Percentiles rank a stretch among this genome's conserved stretches.
These are phyloP conservation scores for Scytalidium lignicola DNA, from an alignment of 2,329 filamentous ascomycete species.

Conservation along the genomic window DNA sequence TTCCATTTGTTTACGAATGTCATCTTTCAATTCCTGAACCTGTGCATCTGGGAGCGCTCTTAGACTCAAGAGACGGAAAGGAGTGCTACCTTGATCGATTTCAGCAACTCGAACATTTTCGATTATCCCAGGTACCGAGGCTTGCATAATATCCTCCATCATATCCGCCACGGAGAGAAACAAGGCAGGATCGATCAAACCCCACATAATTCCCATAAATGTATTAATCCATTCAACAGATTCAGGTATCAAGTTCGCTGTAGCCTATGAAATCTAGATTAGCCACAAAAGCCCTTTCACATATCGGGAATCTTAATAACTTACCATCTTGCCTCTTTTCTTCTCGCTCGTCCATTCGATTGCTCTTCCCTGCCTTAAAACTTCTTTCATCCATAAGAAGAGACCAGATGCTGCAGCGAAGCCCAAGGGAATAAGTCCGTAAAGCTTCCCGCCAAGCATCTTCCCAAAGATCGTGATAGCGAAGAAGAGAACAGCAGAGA, in stretches of 20 bases:
- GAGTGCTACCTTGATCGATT: slow-evolving; percentile 89
- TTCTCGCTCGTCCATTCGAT: slow-evolving; percentile 87
- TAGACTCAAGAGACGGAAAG: slow-evolving; percentile 80
- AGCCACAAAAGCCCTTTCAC: not conserved
- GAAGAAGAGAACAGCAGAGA: slow-evolving; percentile 67
- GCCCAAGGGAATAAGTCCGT: slow-evolving; percentile 70
- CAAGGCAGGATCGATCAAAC: slow-evolving; percentile 91
- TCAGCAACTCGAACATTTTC: slow-evolving; percentile 94
- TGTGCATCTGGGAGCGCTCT: slow-evolving; percentile 79
- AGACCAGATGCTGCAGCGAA: slow-evolving; percentile 70
- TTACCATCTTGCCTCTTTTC: slow-evolving; percentile 70
- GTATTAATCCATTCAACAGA: slow-evolving; percentile 97
- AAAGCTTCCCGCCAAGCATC: slow-evolving; percentile 71
- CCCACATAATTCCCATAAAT: slow-evolving; percentile 78
- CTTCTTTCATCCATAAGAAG: slow-evolving; percentile 84
- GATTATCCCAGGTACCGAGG: slow-evolving; percentile 83
- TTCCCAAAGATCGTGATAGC: slow-evolving; percentile 73
- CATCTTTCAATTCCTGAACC: slow-evolving; percentile 75
- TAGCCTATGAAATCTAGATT: slow-evolving; percentile 47
- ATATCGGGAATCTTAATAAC: slow-evolving; percentile 11
- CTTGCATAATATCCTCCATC: slow-evolving; percentile 93
- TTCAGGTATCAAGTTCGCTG: slow-evolving; percentile 84
- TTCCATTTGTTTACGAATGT: slow-evolving; percentile 72
- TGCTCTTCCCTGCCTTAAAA: slow-evolving; percentile 75
- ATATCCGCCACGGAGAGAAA: slow-evolving; percentile 82